Evolutionary conservation across 2,329 filamentous ascomycete genomes (phyloP).

Genomic region (Neonectria sp.): DNA sequence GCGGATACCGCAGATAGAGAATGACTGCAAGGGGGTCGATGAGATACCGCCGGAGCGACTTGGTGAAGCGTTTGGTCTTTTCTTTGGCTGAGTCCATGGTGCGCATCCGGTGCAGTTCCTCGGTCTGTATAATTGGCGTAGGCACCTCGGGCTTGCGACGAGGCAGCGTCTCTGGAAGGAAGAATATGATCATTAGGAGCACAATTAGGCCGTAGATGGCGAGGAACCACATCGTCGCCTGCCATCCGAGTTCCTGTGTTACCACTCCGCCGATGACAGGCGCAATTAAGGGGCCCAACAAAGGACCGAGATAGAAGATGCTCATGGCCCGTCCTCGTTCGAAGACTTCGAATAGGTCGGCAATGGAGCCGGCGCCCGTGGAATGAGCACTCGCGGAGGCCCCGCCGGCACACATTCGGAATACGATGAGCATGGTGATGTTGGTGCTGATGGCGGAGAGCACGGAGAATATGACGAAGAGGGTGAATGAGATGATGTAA

Average conservation of each 20-base stretch:
- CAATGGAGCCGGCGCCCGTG: conserved; percentile 86
- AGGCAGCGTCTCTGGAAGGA: conserved; percentile 76
- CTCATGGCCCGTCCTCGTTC: conserved; percentile 87
- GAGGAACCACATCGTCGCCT: conserved; percentile 84
- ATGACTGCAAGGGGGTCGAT: conserved; percentile 82
- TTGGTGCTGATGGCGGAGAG: conserved; percentile 78
- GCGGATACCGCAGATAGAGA: conserved; percentile 79
- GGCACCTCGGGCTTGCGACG: conserved; percentile 46
- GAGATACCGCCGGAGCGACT: conserved; percentile 72
- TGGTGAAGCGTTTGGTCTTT: conserved; percentile 68
- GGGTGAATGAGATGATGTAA: conserved; percentile 80
- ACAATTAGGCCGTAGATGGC: conserved; percentile 77
- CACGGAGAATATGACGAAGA: conserved; percentile 81
- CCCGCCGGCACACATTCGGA: conserved; percentile 81
- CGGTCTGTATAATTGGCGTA: conserved; percentile 11
- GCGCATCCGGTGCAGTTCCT: conserved; percentile 63
- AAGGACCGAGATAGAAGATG: conserved; percentile 84
- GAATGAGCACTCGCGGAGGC: conserved; percentile 86
- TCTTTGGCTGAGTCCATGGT: conserved; percentile 74
- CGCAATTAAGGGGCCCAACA: conserved; percentile 81
- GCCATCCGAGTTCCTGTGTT: conserved; percentile 79
- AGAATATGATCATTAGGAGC: conserved; percentile 70
- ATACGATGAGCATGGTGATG: conserved; percentile 83
- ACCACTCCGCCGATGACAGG: conserved; percentile 84
- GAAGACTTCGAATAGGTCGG: conserved; percentile 82